Percentiles rank a stretch among this genome's conserved stretches.
These are phyloP conservation scores for Pyronema domesticum DNA, from an alignment of 495 filamentous ascomycete genomes.

Conservation along the genomic window DNA sequence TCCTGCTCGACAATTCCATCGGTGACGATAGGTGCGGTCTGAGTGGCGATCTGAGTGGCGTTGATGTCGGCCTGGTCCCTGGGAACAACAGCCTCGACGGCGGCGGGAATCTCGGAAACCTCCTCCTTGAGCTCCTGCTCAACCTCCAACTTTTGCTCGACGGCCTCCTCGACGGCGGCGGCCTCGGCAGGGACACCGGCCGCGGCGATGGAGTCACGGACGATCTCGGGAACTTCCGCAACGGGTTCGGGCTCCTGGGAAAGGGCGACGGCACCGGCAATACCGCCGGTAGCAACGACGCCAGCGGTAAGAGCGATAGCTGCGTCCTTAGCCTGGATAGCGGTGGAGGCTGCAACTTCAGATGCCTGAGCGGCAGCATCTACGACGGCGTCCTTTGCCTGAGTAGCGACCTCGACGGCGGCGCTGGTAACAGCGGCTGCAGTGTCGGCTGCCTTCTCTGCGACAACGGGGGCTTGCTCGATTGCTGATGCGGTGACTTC, in stretches of 20 bases:
- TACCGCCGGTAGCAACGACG: background rate
- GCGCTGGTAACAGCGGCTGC: background rate
- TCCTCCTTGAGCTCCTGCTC: constrained; percentile 25
- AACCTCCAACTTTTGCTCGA: constrained; percentile 60
- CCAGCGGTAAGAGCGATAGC: background rate
- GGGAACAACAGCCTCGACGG: constrained; percentile 37
- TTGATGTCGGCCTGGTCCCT: constrained; percentile 30
- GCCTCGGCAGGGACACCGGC: constrained; percentile 52
- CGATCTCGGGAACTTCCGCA: constrained; percentile 46
- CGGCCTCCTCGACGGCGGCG: constrained; percentile 43
- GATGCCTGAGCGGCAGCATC: background rate
- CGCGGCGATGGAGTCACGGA: constrained; percentile 52
- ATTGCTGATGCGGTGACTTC: background rate
- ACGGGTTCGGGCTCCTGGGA: constrained; percentile 25
- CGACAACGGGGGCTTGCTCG: background rate
- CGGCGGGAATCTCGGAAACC: constrained; percentile 11
- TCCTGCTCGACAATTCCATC: constrained; percentile 3
- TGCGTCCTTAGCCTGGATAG: constrained; percentile 6
- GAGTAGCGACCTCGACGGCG: background rate
- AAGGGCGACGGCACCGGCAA: background rate
- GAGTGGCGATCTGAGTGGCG: background rate
- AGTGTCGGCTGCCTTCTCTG: background rate
- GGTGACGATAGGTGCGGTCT: constrained; percentile 3
- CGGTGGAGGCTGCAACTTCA: constrained; percentile 12
- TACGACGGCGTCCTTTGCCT: background rate